Base-by-base conservation (phyloP, 345 rosid species). In the Boechera divaricarpa region DNA sequence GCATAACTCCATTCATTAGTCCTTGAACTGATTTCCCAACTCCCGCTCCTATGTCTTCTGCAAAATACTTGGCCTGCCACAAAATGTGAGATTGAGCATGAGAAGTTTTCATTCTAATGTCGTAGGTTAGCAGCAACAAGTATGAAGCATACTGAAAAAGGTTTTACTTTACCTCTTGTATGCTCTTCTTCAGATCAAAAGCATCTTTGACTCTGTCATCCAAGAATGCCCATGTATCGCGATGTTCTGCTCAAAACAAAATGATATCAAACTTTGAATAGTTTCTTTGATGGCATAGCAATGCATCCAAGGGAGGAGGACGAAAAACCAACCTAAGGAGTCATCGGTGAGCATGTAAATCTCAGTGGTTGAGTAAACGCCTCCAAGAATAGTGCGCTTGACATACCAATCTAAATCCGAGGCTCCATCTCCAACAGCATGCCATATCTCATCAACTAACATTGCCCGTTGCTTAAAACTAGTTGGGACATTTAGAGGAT, bases 361-460 rank as follows among this genome's bases (percentile, higher is more conserved):
- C 86, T 95, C 99, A 0, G 99, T 85, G 44, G 98, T 90, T 13
- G 98, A 92, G 87, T 95, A 92, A 74, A 95, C 86, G 21, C 97
- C 99, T 71, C 98, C 99, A 35, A 95, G 88, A 31, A 95, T 77
- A 49, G 97, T 91, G 59, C 98, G 90, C 82, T 89, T 92, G 48
- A 87, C 92, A 71, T 91, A 92, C 96, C 99, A 92, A 83, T 92
- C 92, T 21, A 90, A 63, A 82, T 86, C 90, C 57, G 92, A 77
- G 49, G 90, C 86, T 44, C 83, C 96, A 69, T 92, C 94, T 49
- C 93, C 94, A 29, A 83, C 88, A 72, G 90, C 84, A 59, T 91
- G 97, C 94, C 96, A 89, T 61, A 92, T 87, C 89, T 95, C 98
- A 86, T 90, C 98, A 56, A 92, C 83, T 70, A 95, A 73, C 87